Base-by-base conservation (phyloP, 2,329 filamentous ascomycete genomes). In the Sporothrix schenckii region DNA sequence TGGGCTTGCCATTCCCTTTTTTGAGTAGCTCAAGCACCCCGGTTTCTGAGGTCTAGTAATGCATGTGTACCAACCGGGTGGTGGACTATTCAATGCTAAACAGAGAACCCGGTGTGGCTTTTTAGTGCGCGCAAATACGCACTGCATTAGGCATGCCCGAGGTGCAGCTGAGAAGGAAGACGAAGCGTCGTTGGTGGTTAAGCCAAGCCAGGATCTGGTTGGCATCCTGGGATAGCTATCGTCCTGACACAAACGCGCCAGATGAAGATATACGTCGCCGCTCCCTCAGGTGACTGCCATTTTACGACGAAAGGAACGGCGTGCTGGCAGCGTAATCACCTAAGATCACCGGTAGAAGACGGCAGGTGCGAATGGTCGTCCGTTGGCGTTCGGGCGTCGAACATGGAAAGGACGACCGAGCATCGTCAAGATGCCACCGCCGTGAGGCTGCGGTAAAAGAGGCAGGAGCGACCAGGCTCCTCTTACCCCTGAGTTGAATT, bases 61-160 rank as follows among this genome's bases (percentile, higher is more conserved):
- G 14, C 13, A 44, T 44, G 41, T 13, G 14, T 44, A 44, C 41
- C 65, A 3, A 67, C n/a, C 65, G 24, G 49, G 30, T 49, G 65
- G 41, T 16, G 41, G 11, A 16, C 41, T 44, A 44, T 44, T 16
- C 11, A 4, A 44, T 67, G 34, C 65, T 27, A 50, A 56, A 41
- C 65, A 66, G 50, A 66, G 11, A 34, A 34, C 47, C 63, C 41
- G 50, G 65, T 34, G 65, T 67, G 65, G 19, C 41, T 66, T 41
- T 50, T 47, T 60, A 53, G 54, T 50, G 56, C 54, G 66, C 68
- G 68, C 68, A 69, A 54, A 69, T 47, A 69, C 49, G 58, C 58
- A 56, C 68, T 69, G 68, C 34, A 63, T 69, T 69, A 65, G 68
- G 68, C 68, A 69, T 49, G 53, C 66, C 41, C 53, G 53, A 30